Conservation (phyloP, 1,139 yeast species). For the Suhomyces taliae region DNA sequence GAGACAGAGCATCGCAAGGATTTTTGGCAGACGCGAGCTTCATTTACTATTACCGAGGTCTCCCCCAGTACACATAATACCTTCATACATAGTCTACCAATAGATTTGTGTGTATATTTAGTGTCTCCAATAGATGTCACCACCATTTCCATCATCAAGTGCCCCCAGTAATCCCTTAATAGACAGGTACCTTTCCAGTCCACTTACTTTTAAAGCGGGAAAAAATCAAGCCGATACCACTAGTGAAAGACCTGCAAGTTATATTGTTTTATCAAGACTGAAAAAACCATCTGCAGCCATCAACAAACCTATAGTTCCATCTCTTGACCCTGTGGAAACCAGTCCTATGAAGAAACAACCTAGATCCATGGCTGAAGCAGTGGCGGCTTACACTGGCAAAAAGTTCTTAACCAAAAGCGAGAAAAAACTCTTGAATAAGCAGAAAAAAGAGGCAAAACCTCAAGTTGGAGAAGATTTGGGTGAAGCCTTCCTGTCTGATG, state of each 20-base stretch:
- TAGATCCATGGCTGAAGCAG: slow-evolving; percentile 60
- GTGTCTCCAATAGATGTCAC: slow-evolving; percentile 5
- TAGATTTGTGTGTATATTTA: not conserved
- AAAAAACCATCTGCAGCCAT: slow-evolving; percentile 14
- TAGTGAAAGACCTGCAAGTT: slow-evolving; percentile 34
- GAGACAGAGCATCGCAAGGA: slow-evolving; percentile 4
- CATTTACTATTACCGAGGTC: not conserved
- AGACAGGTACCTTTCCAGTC: slow-evolving; percentile 59
- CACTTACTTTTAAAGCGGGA: slow-evolving; percentile 60
- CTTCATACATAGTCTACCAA: not conserved
- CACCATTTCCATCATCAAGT: slow-evolving; percentile 15
- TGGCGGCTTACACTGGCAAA: slow-evolving; percentile 58
- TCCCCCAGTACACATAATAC: not conserved
- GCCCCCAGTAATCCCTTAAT: slow-evolving; percentile 45
- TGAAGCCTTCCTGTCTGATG: slow-evolving; percentile 19
- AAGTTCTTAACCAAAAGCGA: slow-evolving; percentile 46
- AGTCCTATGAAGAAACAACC: slow-evolving; percentile 31
- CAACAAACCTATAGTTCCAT: not conserved
- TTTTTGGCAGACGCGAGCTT: slow-evolving; percentile 5
- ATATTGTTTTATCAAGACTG: slow-evolving; percentile 37
- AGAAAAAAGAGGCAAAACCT: slow-evolving; percentile 15
- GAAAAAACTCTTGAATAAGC: slow-evolving; percentile 29
- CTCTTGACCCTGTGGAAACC: not conserved
- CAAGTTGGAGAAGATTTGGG: slow-evolving; percentile 27
- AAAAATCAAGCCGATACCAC: slow-evolving; percentile 36